phyloP scores from a whole-genome alignment of 768 basidiomycete genomes.

The Termitomyces sp. region DNA sequence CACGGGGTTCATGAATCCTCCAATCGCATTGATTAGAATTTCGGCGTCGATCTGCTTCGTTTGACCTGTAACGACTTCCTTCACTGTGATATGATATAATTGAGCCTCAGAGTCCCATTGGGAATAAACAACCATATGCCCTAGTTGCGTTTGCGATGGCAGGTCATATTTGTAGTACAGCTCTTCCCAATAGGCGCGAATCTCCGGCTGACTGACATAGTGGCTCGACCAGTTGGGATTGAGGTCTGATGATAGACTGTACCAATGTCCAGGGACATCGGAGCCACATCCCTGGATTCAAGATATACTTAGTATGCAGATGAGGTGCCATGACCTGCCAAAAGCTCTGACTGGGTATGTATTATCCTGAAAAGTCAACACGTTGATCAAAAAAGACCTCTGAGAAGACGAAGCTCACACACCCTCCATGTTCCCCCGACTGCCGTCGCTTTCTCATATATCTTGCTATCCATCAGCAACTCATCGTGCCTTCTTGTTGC shows the following conservation, averaged over 20 bases:
- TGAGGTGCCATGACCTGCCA: background rate
- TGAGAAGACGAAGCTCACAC: constrained; percentile 13
- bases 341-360: constrained; percentile 40
- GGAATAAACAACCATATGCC: constrained; percentile 31
- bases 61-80: constrained; percentile 30
- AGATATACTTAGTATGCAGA: background rate
- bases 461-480: constrained; percentile 23
- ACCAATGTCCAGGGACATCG: constrained; percentile 51
- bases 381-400: background rate
- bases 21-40: constrained; percentile 43
- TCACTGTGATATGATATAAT: constrained; percentile 35
- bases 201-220: constrained; percentile 43
- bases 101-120: constrained; percentile 40
- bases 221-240: constrained; percentile 46
- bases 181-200: constrained; percentile 43
- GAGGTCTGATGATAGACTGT: constrained; percentile 47
- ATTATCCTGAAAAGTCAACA: constrained; percentile 33
- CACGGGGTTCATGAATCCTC: constrained; percentile 40
- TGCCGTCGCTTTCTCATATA: constrained; percentile 40
- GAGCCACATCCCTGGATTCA: constrained; percentile 43
- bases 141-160: constrained; percentile 33
- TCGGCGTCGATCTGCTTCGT: constrained; percentile 31
- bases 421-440: constrained; percentile 58
- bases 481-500: background rate
- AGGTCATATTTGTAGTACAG: constrained; percentile 42